Evolutionary conservation across 2,329 filamentous ascomycete genomes (phyloP).

Genomic region (Penicillium sp.): DNA sequence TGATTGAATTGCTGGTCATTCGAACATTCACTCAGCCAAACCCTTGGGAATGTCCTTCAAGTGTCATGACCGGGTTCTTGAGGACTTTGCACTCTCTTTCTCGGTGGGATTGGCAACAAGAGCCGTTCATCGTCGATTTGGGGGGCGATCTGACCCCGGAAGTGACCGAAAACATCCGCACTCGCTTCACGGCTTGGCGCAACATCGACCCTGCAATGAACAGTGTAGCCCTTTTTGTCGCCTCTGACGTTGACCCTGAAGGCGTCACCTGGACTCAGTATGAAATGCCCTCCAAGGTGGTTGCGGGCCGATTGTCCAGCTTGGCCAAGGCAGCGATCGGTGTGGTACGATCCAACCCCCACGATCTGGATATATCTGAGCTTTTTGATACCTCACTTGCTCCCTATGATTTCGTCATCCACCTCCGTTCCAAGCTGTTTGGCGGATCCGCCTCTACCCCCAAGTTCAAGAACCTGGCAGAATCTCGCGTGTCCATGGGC

Average conservation of each 20-base stretch:
- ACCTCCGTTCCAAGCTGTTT: constrained; percentile 61
- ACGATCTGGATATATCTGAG: constrained; percentile 55
- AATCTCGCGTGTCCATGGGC: constrained; percentile 52
- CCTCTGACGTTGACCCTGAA: constrained; percentile 73
- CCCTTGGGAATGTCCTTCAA: constrained; percentile 78
- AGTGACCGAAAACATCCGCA: constrained; percentile 64
- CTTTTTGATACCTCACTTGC: constrained; percentile 72
- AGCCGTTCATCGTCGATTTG: constrained; percentile 79
- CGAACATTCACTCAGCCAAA: constrained; percentile 78
- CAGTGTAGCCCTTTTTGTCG: constrained; percentile 75
- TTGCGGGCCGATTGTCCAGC: constrained; percentile 78
- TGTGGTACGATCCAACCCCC: constrained; percentile 56
- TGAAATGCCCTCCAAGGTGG: constrained; percentile 71
- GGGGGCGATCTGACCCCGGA: constrained; percentile 61
- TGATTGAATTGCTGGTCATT: constrained; percentile 80
- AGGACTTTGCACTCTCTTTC: constrained; percentile 78
- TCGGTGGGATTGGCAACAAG: constrained; percentile 87
- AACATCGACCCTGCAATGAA: constrained; percentile 89
- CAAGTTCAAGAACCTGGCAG: constrained; percentile 79
- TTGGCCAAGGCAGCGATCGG: constrained; percentile 76
- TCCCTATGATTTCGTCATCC: constrained; percentile 86
- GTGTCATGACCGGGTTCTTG: constrained; percentile 75
- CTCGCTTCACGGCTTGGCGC: constrained; percentile 79
- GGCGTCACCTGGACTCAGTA: constrained; percentile 80
- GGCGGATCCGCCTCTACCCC: constrained; percentile 35